Percentiles rank a stretch among this genome's conserved stretches.
Evolutionary conservation across 768 basidiomycete species (phyloP).

Genomic region (Termitomyces sp.): DNA sequence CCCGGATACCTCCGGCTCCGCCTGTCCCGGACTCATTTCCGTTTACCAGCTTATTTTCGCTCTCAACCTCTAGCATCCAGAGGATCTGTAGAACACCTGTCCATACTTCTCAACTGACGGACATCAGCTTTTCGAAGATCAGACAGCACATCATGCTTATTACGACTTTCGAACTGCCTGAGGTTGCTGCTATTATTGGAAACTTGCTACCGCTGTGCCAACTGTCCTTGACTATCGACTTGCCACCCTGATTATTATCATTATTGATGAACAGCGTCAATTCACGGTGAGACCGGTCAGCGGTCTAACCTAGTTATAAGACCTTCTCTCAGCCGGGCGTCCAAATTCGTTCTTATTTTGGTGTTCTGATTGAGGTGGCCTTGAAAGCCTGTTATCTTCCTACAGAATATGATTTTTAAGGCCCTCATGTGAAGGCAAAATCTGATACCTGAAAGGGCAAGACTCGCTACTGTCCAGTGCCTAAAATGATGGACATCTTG

Average conservation of each 20-base stretch:
- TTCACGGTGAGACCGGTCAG: background rate
- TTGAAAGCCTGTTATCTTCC: background rate
- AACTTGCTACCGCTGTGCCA: background rate
- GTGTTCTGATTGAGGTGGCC: background rate
- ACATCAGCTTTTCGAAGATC: background rate
- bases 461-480: background rate
- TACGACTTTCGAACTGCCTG: background rate
- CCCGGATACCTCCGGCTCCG: slow-evolving; percentile 12
- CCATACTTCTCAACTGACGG: no score
- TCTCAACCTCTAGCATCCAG: background rate
- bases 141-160: background rate
- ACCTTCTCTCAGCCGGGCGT: background rate
- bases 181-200: background rate
- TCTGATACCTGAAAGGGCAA: background rate
- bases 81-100: background rate
- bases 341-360: background rate
- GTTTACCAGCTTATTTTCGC: no score
- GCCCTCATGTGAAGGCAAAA: background rate
- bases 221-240: background rate
- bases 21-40: background rate
- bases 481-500: background rate
- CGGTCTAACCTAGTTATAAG: background rate
- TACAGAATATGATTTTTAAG: background rate
- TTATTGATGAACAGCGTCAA: background rate
- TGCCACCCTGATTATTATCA: background rate